Percentiles rank a stretch among this genome's conserved stretches.
Evolutionary conservation across 2,329 filamentous ascomycete species (phyloP).

Genomic region (Stenocarpella maydis): DNA sequence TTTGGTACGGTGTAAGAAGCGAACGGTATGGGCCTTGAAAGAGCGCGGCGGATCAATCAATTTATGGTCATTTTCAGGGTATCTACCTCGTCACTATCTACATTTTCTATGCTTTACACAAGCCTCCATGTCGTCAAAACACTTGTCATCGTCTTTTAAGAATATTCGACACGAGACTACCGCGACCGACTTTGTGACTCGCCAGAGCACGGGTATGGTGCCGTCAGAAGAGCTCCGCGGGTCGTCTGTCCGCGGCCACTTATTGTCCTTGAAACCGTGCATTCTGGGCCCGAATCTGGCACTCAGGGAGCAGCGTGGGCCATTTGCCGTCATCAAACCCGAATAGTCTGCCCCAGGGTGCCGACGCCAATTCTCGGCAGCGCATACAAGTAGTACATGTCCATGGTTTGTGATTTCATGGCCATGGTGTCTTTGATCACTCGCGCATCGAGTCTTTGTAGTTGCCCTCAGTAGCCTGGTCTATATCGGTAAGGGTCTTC

Average conservation of each 20-base stretch:
- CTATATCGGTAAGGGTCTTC: constrained; percentile 35
- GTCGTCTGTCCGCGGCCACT: neutral
- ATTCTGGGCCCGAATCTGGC: neutral
- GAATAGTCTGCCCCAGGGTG: neutral
- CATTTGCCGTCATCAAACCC: neutral
- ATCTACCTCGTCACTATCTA: constrained; percentile 31
- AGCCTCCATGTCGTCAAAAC: neutral
- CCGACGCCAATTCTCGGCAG: neutral
- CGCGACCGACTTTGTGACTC: neutral
- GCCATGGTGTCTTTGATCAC: neutral
- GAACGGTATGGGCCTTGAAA: neutral
- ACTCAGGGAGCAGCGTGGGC: neutral
- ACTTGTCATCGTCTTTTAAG: neutral
- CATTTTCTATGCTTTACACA: constrained; percentile 28
- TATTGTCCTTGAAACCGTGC: neutral
- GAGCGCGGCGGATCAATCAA: neutral
- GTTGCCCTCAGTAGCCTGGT: constrained; percentile 24
- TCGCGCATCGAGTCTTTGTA: neutral
- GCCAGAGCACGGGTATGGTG: neutral
- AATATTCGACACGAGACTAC: neutral
- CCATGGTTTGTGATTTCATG: neutral
- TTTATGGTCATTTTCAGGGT: constrained; percentile 16
- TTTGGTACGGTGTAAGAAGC: too few relatives aligned
- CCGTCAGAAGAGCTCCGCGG: neutral
- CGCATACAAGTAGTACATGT: neutral